phyloP scores from a whole-genome alignment of 1,284 basidiomycete genomes.

The Dichomitus squalens region DNA sequence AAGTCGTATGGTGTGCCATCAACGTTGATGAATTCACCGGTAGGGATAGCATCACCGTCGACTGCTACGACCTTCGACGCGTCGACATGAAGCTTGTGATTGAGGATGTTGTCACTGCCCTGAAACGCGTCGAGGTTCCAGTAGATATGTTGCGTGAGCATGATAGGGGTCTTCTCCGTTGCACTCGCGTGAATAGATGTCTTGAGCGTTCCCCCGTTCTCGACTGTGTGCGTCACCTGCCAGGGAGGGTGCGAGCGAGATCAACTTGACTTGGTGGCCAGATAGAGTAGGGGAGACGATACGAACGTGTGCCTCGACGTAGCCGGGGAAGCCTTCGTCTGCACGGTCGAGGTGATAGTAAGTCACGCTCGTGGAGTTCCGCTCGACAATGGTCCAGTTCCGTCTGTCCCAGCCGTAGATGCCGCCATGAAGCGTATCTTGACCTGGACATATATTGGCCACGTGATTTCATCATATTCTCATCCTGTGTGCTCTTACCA shows the following conservation, averaged over 20 bases:
- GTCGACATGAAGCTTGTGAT: slow-evolving; percentile 46
- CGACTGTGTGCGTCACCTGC: slow-evolving; percentile 53
- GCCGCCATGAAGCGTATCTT: slow-evolving; percentile 56
- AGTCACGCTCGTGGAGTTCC: slow-evolving; percentile 46
- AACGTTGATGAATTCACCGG: slow-evolving; percentile 47
- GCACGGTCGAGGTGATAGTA: slow-evolving; percentile 53
- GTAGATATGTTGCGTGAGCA: slow-evolving; percentile 59
- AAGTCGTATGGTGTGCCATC: slow-evolving; percentile 49
- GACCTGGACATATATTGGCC: slow-evolving; percentile 26
- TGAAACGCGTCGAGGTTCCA: slow-evolving; percentile 63
- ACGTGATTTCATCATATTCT: not conserved
- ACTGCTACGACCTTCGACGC: slow-evolving; percentile 46
- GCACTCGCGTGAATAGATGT: slow-evolving; percentile 49
- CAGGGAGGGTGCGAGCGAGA: not conserved
- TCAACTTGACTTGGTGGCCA: not conserved
- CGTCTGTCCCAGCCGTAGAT: slow-evolving; percentile 57
- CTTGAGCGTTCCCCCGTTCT: slow-evolving; percentile 46
- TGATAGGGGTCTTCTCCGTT: slow-evolving; percentile 57
- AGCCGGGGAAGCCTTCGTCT: slow-evolving; percentile 58
- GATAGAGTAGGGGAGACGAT: not conserved
- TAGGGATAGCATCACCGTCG: slow-evolving; percentile 51
- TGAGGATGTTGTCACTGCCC: slow-evolving; percentile 45
- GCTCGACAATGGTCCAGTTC: slow-evolving; percentile 52
- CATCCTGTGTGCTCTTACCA: slow-evolving; percentile 31
- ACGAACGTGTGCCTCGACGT: slow-evolving; percentile 47